Evolutionary conservation across 1,284 basidiomycete genomes (phyloP).

Genomic region (Hypsizygus ulmarius): DNA sequence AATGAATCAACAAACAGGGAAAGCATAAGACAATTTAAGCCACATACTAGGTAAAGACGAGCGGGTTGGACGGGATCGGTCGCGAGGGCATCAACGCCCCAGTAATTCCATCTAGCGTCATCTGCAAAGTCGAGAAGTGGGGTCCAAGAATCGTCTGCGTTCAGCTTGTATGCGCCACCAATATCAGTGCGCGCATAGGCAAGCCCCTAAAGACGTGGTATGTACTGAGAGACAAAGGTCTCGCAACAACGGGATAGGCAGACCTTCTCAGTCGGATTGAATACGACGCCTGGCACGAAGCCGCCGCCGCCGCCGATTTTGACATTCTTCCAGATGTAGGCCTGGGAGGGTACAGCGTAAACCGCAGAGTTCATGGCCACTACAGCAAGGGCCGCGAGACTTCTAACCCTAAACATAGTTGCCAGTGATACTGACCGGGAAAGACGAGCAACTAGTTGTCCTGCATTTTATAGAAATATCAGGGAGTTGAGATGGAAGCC

Average conservation of each 20-base stretch:
- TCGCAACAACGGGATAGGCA: neutral
- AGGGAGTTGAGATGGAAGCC: neutral
- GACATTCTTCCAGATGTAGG: constrained; percentile 63
- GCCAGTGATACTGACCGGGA: neutral
- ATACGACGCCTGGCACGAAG: constrained; percentile 54
- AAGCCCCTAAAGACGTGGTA: constrained; percentile 43
- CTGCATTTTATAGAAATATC: neutral
- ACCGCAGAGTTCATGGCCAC: constrained; percentile 27
- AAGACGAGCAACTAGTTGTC: neutral
- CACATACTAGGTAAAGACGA: constrained; percentile 49
- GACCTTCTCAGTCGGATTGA: constrained; percentile 51
- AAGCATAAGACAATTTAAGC: neutral
- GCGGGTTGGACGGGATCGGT: constrained; percentile 58
- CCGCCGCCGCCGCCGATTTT: constrained; percentile 49
- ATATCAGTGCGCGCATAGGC: constrained; percentile 68
- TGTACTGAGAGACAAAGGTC: neutral
- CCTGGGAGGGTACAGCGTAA: constrained; percentile 42
- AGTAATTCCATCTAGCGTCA: constrained; percentile 56
- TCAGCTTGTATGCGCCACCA: constrained; percentile 62
- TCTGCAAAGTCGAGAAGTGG: constrained; percentile 60
- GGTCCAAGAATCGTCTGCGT: constrained; percentile 59
- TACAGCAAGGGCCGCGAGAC: constrained; percentile 24
- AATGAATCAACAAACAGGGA: neutral
- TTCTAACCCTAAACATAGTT: constrained; percentile 26
- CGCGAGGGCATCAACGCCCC: constrained; percentile 64